These are phyloP conservation scores for Ogataea ramenticola DNA, from an alignment of 805 yeast species.

Conservation along the genomic window DNA sequence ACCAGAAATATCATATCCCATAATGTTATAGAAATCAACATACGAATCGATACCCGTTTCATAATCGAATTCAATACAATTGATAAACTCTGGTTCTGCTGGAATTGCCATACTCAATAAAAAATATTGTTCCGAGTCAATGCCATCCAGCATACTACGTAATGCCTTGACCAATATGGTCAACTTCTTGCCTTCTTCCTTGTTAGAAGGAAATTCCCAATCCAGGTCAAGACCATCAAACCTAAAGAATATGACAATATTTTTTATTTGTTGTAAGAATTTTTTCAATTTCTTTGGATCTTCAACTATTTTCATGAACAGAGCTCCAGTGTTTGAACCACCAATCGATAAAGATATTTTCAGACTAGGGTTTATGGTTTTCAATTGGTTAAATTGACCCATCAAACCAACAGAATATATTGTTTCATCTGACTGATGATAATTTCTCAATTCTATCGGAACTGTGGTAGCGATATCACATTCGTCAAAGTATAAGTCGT, in stretches of 20 bases:
- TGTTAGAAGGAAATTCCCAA: slow-evolving; percentile 78
- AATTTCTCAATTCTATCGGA: slow-evolving; percentile 7
- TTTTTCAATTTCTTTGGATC: slow-evolving; percentile 21
- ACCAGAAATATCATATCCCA: slow-evolving; percentile 89
- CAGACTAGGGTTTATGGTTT: slow-evolving; percentile 26
- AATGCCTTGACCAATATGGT: slow-evolving; percentile 31
- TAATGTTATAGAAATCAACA: slow-evolving; percentile 71
- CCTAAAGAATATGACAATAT: slow-evolving; percentile 43
- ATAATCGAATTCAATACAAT: slow-evolving; percentile 35
- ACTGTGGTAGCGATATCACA: slow-evolving; percentile 54
- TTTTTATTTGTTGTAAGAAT: slow-evolving; percentile 46
- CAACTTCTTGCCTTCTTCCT: slow-evolving; percentile 37
- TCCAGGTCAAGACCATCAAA: slow-evolving; percentile 92
- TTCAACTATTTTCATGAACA: slow-evolving; percentile 27
- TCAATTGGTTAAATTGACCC: slow-evolving; percentile 24
- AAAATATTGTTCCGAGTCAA: slow-evolving; percentile 23
- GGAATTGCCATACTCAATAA: slow-evolving; percentile 74
- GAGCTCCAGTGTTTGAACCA: slow-evolving; percentile 53
- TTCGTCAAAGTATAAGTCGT: slow-evolving; percentile 51
- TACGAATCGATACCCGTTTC: slow-evolving; percentile 52
- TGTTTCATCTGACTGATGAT: background rate
- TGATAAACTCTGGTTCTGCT: slow-evolving; percentile 42
- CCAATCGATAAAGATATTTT: slow-evolving; percentile 74
- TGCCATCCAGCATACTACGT: slow-evolving; percentile 22
- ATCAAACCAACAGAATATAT: slow-evolving; percentile 17